phyloP scores from a whole-genome alignment of 2,329 filamentous ascomycete species.

The Dichotomopilus funicola region DNA sequence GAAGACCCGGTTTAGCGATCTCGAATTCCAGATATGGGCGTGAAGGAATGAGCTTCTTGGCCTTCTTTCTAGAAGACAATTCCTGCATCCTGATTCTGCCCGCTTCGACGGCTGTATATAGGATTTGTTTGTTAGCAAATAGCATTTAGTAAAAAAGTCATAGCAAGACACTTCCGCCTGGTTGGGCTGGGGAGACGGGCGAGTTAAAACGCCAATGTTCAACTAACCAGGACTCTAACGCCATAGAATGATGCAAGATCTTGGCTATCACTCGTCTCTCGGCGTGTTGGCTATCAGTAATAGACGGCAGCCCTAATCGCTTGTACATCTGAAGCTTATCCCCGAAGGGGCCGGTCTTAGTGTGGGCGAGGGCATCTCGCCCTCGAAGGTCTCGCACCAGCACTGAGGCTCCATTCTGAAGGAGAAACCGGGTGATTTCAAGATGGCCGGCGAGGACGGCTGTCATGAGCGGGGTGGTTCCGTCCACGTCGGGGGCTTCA shows the following conservation, averaged over 20 bases:
- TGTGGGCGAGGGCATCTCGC: background rate
- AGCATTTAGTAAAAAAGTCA: too few relatives aligned
- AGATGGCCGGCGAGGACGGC: slow-evolving; percentile 11
- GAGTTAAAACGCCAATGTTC: too few relatives aligned
- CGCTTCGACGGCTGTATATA: too few relatives aligned
- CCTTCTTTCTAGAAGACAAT: too few relatives aligned
- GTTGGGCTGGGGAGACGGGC: too few relatives aligned
- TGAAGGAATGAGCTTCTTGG: too few relatives aligned
- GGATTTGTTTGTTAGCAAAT: too few relatives aligned
- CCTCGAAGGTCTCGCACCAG: background rate
- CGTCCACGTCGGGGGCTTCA: background rate
- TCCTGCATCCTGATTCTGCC: too few relatives aligned
- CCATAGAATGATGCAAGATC: slow-evolving; percentile 6
- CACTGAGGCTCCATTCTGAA: slow-evolving; percentile 5
- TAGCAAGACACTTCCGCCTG: too few relatives aligned
- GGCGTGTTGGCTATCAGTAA: background rate
- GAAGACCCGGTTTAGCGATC: too few relatives aligned
- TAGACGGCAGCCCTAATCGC: background rate
- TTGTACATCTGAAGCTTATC: background rate
- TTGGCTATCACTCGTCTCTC: background rate
- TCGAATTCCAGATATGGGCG: too few relatives aligned
- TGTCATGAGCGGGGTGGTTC: slow-evolving; percentile 12
- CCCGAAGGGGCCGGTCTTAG: background rate
- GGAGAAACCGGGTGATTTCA: slow-evolving; percentile 1
- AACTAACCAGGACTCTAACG: slow-evolving; percentile 9